Evolutionary conservation across 2,329 filamentous ascomycete genomes (phyloP).

Genomic region (Colletotrichum viniferum): DNA sequence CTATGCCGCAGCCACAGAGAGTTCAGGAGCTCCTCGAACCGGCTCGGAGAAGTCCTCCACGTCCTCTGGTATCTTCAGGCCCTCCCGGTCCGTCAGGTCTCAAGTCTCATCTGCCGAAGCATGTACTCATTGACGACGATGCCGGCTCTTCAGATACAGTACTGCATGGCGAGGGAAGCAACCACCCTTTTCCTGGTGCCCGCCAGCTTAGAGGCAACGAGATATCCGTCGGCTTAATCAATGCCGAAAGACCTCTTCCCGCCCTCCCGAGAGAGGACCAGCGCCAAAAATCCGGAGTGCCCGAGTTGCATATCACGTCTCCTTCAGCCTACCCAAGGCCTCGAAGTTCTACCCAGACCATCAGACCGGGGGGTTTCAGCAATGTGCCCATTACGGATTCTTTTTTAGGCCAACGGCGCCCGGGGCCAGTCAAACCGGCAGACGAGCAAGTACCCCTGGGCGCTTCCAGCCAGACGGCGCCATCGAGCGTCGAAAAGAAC

Average conservation of each 20-base stretch:
- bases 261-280: not conserved
- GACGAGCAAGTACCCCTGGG: not conserved
- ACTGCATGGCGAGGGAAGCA: constrained; percentile 36
- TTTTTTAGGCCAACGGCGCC: constrained; percentile 25
- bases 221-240: not conserved
- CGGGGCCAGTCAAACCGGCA: not conserved
- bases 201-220: not conserved
- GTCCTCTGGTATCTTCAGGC: not conserved
- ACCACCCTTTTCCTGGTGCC: constrained; percentile 10
- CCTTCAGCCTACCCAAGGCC: not conserved
- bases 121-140: constrained; percentile 7
- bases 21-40: constrained; percentile 19
- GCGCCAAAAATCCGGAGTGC: not conserved
- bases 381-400: not conserved
- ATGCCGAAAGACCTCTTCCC: not conserved
- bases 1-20: not conserved
- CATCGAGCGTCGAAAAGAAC: not conserved
- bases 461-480: not conserved
- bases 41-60: not conserved
- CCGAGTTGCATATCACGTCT: not conserved
- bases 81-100: not conserved
- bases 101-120: constrained; percentile 6
- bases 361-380: not conserved
- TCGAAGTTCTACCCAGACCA: not conserved
- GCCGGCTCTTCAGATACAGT: constrained; percentile 40